phyloP scores from a whole-genome alignment of 176 grass and related monocot genomes.

The Phoenix dactylifera region DNA sequence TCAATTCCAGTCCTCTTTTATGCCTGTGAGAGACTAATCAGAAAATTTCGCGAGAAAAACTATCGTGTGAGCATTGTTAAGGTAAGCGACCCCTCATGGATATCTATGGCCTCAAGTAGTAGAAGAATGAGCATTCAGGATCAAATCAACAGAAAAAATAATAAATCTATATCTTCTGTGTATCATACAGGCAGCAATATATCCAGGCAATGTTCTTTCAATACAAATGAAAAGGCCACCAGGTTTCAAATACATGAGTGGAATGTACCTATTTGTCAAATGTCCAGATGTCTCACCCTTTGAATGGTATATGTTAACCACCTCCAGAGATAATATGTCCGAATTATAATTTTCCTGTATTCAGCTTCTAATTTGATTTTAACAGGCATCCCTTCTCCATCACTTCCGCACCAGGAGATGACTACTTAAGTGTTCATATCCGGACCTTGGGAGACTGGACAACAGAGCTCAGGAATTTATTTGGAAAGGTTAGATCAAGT shows the following conservation, averaged over 20 bases:
- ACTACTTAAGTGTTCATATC: conserved; percentile 92
- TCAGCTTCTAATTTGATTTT: conserved; percentile 20
- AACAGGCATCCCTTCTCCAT: conserved; percentile 97
- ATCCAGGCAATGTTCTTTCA: conserved; percentile 92
- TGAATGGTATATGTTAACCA: conserved; percentile 53
- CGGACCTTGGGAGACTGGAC: conserved; percentile 94
- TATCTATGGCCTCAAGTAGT: not conserved
- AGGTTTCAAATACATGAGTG: conserved; percentile 95
- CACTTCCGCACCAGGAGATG: conserved; percentile 77
- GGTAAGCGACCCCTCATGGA: conserved; percentile 24
- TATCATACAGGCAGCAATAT: conserved; percentile 74
- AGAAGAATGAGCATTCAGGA: not conserved
- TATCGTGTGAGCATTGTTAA: conserved; percentile 59
- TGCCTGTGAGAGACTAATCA: conserved; percentile 84
- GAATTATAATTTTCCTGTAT: not conserved
- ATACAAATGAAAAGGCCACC: conserved; percentile 88
- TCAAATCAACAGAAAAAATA: no score
- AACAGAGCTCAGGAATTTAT: conserved; percentile 66
- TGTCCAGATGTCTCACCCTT: conserved; percentile 92
- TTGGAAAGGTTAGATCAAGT: conserved; percentile 78
- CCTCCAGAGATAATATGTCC: conserved; percentile 10
- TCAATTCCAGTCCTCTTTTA: conserved; percentile 83
- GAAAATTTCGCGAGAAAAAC: conserved; percentile 84
- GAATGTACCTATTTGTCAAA: conserved; percentile 99
- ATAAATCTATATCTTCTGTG: not conserved